Conservation (phyloP, 1,284 basidiomycete species). For the Tremellales sp. region DNA sequence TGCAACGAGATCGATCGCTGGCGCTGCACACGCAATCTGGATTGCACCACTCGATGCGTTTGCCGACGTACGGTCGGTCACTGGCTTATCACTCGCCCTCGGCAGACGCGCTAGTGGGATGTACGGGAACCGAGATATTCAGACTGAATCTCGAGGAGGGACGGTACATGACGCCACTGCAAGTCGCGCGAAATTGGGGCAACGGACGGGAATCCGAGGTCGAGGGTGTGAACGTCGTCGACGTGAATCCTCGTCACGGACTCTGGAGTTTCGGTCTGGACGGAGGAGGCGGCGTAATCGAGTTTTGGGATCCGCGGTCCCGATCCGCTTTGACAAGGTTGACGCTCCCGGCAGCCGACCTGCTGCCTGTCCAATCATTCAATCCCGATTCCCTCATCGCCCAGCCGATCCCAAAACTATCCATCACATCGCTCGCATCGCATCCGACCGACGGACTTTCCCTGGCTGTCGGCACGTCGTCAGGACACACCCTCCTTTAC, state of each 20-base stretch:
- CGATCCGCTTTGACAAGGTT: conserved; percentile 59
- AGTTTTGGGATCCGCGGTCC: conserved; percentile 94
- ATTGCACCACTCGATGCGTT: conserved; percentile 84
- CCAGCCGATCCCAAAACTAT: conserved; percentile 50
- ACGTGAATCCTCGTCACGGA: conserved; percentile 92
- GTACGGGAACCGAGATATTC: conserved; percentile 79
- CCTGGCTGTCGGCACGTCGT: conserved; percentile 89
- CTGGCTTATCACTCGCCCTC: conserved; percentile 86
- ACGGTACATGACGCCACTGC: conserved; percentile 77
- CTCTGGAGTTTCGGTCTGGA: conserved; percentile 77
- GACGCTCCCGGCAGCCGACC: conserved; percentile 63
- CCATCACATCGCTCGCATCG: conserved; percentile 80
- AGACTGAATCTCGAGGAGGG: conserved; percentile 95
- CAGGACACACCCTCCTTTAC: conserved; percentile 90
- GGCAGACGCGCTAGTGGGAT: conserved; percentile 72
- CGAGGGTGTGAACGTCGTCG: conserved; percentile 82
- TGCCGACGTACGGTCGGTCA: conserved; percentile 89
- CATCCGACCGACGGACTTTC: conserved; percentile 79
- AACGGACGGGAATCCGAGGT: conserved; percentile 54
- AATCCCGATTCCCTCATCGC: conserved; percentile 32
- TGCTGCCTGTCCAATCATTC: conserved; percentile 51
- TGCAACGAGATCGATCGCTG: conserved; percentile 92
- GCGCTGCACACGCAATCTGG: conserved; percentile 94
- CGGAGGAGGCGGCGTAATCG: conserved; percentile 67
- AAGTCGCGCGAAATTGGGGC: conserved; percentile 55